Conservation (phyloP, 23 red algal species). For the Cyanidiococcus yangmingshanensis region DNA sequence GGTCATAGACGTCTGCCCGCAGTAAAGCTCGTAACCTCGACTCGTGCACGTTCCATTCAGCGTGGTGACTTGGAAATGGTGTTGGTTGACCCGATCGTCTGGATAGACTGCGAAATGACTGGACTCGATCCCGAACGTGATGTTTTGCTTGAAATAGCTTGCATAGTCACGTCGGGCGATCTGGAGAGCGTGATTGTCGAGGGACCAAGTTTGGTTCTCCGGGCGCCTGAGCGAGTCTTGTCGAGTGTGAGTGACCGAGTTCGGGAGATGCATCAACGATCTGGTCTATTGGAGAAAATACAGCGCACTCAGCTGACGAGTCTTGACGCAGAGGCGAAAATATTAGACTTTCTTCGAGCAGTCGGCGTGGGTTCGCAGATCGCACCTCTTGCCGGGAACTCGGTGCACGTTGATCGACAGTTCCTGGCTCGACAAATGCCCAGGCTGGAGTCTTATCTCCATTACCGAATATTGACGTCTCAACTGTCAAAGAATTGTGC, state of each 20-base stretch:
- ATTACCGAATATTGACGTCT: constrained; percentile 8
- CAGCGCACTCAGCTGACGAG: not conserved
- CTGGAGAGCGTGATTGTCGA: not conserved
- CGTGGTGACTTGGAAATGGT: too few relatives aligned
- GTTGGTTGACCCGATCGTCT: not conserved
- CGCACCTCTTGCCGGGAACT: constrained; percentile 12
- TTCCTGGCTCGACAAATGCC: constrained; percentile 14
- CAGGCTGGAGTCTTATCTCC: not conserved
- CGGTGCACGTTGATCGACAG: constrained; percentile 9
- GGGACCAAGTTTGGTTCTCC: not conserved
- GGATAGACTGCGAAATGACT: constrained; percentile 19
- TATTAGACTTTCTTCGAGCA: not conserved
- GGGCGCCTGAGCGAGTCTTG: not conserved
- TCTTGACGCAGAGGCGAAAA: not conserved
- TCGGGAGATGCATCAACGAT: not conserved
- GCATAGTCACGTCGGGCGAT: constrained; percentile 16
- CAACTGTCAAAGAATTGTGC: constrained; percentile 7
- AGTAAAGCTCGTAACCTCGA: too few relatives aligned
- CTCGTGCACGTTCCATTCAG: too few relatives aligned
- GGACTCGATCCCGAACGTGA: not conserved
- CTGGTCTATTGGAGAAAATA: not conserved
- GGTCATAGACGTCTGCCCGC: too few relatives aligned
- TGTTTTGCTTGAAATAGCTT: not conserved
- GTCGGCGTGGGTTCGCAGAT: not conserved
- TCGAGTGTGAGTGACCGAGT: not conserved